Conservation (phyloP, 352 stramenopile genomes). For the Phytophthora multivora region DNA sequence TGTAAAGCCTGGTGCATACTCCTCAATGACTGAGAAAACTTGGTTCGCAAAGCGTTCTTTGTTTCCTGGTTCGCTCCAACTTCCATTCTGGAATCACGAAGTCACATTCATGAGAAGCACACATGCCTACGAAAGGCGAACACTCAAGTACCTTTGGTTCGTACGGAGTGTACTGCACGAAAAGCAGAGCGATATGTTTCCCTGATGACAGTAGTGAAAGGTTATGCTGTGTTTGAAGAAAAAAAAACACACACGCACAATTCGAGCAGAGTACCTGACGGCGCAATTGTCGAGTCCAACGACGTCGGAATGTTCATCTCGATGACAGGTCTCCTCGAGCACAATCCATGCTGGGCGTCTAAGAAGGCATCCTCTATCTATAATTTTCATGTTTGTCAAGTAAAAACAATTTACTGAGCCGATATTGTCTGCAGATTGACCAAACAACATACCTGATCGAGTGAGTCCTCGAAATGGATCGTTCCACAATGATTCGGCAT, state of each 20-base stretch:
- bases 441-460: constrained; percentile 48
- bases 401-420: background rate
- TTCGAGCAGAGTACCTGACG: constrained; percentile 43
- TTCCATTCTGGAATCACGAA: constrained; percentile 55
- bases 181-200: constrained; percentile 90
- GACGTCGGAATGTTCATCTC: constrained; percentile 93
- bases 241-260: no score
- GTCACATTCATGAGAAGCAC: background rate
- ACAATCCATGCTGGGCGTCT: constrained; percentile 74
- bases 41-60: constrained; percentile 83
- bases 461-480: constrained; percentile 88
- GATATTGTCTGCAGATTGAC: background rate
- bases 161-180: constrained; percentile 93
- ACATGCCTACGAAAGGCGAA: background rate
- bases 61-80: constrained; percentile 72
- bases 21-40: constrained; percentile 87
- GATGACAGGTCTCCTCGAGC: constrained; percentile 82
- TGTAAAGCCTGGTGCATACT: constrained; percentile 88
- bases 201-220: constrained; percentile 32
- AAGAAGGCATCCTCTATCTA: constrained; percentile 90
- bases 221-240: background rate
- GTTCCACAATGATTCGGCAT: constrained; percentile 88
- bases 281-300: constrained; percentile 78
- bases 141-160: constrained; percentile 56
- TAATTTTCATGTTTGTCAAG: background rate